Percentiles rank a stretch among this genome's conserved stretches.
Evolutionary conservation across 352 stramenopile species (phyloP).

Genomic region (Pythium sp.): DNA sequence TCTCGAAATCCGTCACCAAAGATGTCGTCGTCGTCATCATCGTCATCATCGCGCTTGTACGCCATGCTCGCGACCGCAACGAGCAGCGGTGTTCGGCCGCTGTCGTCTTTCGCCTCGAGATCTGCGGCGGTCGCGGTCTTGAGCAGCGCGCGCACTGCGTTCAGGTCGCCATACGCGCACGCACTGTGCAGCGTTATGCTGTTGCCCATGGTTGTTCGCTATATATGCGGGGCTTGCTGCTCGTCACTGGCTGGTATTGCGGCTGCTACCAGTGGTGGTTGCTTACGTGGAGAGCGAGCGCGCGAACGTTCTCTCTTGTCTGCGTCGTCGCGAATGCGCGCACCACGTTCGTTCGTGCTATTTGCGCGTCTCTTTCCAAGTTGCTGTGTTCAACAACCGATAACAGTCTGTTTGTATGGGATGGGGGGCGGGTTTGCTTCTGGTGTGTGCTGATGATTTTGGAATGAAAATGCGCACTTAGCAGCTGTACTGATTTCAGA

Average conservation of each 20-base stretch:
- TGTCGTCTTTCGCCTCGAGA: conserved; percentile 71
- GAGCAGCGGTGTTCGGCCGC: conserved; percentile 70
- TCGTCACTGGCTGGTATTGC: neutral
- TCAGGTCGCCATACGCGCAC: conserved; percentile 73
- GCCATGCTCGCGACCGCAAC: conserved; percentile 64
- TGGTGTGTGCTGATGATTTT: neutral
- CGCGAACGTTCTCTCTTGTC: neutral
- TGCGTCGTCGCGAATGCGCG: neutral
- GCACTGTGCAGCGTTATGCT: conserved; percentile 76
- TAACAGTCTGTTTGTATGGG: neutral
- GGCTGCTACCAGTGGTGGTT: neutral
- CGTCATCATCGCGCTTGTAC: conserved; percentile 38
- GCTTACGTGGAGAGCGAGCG: neutral
- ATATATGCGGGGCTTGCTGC: too few species aligned
- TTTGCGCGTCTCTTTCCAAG: neutral
- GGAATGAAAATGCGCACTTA: neutral
- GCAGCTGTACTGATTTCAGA: neutral
- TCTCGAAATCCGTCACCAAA: conserved; percentile 34
- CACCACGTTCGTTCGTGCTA: neutral
- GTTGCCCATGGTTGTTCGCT: conserved; percentile 61
- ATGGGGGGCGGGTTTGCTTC: neutral
- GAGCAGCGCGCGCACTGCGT: conserved; percentile 52
- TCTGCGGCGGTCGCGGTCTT: conserved; percentile 58
- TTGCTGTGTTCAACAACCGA: neutral
- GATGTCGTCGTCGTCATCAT: conserved; percentile 34